Evolutionary conservation across 129 eudicot genomes (phyloP), one percentile per base, ranked within the genome.

Genomic region (Saussurea involucrata): DNA sequence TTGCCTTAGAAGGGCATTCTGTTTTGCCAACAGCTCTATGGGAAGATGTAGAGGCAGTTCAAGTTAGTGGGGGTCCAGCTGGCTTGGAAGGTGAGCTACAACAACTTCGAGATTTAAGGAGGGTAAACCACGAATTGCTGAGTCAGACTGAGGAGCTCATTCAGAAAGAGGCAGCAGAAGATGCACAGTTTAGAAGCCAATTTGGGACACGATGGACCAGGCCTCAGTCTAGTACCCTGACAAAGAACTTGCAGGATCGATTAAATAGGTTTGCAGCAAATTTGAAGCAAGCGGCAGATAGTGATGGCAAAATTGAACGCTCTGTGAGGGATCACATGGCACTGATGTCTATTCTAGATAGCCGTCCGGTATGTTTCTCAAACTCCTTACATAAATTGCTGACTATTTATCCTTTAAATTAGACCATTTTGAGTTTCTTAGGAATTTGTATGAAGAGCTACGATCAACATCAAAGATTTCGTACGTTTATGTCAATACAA

Each of bases 31-130:
- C 83, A 67, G 85, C 86, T 81, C 82, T 90, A 40, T 85, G 83
- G 82, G 98, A 92, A 77, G 98, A 90, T 69, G 94, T 92, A 6
- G 98, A 92, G 74, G 98, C 96, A 20, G 98, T 92, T 21, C 98
- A 92, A 82, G 82, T 90, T 65, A 83, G 96, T 70, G 96, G 96
- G 24, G 96, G 98, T 53, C 98, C 98, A 64, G 85, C 96, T 76
- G 96, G 89, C 40, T 85, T 92, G 69, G 96, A 92, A 81, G 90
- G 88, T 83, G 98, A 92, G 88, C 82, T 92, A 31, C 96, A 88
- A 77, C 96, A 92, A 71, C 88, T 92, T 67, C 83, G 77, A 68
- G 98, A 92, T 83, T 76, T 92, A 58, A 88, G 87, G 83, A 90
- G 96, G 84, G 98, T 92, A 25, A 90, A 92, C 85, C 87, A 88